These are phyloP conservation scores for Tuber melanosporum DNA, from an alignment of 495 filamentous ascomycete species.

Conservation along the genomic window DNA sequence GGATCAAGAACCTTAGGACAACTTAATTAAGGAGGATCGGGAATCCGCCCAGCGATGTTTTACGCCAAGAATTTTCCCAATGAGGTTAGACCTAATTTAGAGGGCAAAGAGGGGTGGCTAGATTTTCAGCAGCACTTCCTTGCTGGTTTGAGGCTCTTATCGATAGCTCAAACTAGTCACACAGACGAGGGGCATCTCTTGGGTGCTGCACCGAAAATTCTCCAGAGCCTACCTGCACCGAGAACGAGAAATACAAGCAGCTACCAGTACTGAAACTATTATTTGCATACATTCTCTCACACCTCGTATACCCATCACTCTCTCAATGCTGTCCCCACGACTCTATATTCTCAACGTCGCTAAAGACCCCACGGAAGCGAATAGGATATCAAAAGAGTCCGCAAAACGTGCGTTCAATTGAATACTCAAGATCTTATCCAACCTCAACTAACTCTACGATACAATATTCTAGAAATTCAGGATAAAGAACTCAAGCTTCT, in stretches of 20 bases:
- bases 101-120: neutral
- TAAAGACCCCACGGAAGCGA: conserved; percentile 56
- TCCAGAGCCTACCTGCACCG: neutral
- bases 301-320: neutral
- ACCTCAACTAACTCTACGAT: neutral
- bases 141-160: neutral
- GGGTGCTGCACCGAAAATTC: neutral
- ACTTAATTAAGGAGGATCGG: neutral
- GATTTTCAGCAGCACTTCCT: neutral
- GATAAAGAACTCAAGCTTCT: conserved; percentile 58
- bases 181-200: neutral
- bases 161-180: neutral
- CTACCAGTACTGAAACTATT: neutral
- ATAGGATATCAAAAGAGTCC: conserved; percentile 52
- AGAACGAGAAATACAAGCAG: neutral
- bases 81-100: neutral
- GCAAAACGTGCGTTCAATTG: conserved; percentile 47
- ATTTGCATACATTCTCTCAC: neutral
- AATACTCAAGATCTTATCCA: neutral
- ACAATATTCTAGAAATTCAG: conserved; percentile 51
- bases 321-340: conserved; percentile 26
- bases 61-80: neutral
- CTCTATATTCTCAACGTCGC: conserved; percentile 59
- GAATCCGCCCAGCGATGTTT: neutral
- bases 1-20: neutral